Base-by-base conservation (phyloP, 148 eudicot species). In the Rhododendron ferrugineum region DNA sequence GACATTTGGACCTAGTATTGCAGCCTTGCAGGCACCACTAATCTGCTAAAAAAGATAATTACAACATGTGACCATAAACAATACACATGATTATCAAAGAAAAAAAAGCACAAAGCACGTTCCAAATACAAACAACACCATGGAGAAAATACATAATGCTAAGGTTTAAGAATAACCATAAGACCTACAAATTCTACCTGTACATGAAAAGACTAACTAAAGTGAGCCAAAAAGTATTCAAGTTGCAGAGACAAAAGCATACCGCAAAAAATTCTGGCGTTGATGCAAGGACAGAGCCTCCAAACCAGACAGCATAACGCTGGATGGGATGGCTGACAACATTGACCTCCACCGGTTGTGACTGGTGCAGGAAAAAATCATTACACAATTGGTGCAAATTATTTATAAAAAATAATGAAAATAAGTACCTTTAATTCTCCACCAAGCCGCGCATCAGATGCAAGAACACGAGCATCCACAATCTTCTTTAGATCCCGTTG, bases 271-370 rank as follows among this genome's bases (percentile, higher is more conserved):
- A 97, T 86, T 95, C 99, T 6, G 95, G 98, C 70, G 98, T 97
- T 42, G 99, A 97, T 88, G 96, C 98, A 86, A 97, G 96, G 30
- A 97, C 98, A 40, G 99, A 97, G 84, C 99, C 99, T 77, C 99
- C 99, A 86, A 97, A 97, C 99, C 99, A 97, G 86, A 95, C 99
- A 49, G 99, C 99, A 90, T 93, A 95, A 87, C 94, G 91, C 90
- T 97, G 99, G 90, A 97, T 90, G 68, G 98, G 98, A 92, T 95
- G 98, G 91, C 95, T 97, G 76, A 97, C 96, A 60, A 97, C 98
- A 86, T 95, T 97, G 76, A 97, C 99, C 91, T 94, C 99, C 86
- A 97, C 94, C 49, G 99, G 99, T 86, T 97, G 97, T 83, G 99
- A 87, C 99, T 97, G 93, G 83, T 82, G 75, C 46, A 37, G 79